Evolutionary conservation across 345 rosid genomes (phyloP).

Genomic region (Pistacia integerrima): DNA sequence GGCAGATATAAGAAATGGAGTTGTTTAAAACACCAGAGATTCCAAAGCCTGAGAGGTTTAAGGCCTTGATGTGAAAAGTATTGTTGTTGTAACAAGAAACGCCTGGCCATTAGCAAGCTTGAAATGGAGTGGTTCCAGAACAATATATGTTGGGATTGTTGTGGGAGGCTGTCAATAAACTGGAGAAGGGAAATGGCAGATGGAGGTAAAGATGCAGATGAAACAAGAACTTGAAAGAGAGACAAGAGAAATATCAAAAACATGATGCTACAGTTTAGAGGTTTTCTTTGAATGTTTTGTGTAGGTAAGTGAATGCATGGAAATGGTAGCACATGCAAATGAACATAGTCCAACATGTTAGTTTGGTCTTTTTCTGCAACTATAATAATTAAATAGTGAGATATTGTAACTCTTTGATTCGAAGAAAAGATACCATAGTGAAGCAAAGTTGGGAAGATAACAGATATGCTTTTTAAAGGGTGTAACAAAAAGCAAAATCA

Average conservation of each 20-base stretch:
- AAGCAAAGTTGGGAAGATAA: not conserved
- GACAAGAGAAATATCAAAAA: conserved; percentile 17
- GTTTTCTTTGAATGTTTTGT: not conserved
- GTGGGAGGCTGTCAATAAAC: conserved; percentile 35
- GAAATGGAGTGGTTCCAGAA: conserved; percentile 38
- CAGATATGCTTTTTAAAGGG: not conserved
- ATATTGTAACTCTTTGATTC: not conserved
- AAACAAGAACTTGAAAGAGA: conserved; percentile 1
- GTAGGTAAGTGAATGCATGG: not conserved
- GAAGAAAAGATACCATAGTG: conserved; percentile 8
- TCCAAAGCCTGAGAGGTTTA: conserved; percentile 37
- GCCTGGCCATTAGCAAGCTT: conserved; percentile 38
- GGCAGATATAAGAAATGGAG: conserved; percentile 37
- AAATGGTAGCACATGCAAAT: conserved; percentile 15
- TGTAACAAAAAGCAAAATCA: not conserved
- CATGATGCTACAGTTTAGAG: not conserved
- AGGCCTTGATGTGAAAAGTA: conserved; percentile 30
- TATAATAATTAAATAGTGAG: not conserved
- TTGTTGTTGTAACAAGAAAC: conserved; percentile 36
- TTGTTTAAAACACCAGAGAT: conserved; percentile 35
- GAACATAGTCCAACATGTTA: conserved; percentile 10
- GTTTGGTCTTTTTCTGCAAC: not conserved
- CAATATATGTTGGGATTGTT: conserved; percentile 27
- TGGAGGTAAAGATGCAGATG: conserved; percentile 24
- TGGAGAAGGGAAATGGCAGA: conserved; percentile 35